Percentiles rank a stretch among this genome's conserved stretches.
Conservation (phyloP, 805 yeast genomes). For the Pichia nakasei region DNA sequence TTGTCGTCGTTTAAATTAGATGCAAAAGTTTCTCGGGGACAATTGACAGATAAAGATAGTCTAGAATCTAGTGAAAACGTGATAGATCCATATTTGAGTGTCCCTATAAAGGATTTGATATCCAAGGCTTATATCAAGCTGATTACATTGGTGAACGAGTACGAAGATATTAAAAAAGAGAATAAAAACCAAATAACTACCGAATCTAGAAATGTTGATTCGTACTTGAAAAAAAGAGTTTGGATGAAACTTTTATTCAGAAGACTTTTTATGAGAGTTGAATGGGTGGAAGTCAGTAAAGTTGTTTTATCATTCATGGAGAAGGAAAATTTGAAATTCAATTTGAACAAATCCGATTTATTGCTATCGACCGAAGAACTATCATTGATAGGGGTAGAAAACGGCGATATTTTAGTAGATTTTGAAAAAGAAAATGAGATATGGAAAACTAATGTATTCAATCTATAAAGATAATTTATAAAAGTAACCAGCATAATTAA, state of each 20-base stretch:
- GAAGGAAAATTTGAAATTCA: no score
- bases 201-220: background rate
- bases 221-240: background rate
- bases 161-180: background rate
- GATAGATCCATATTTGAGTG: no score
- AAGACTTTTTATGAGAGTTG: background rate
- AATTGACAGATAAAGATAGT: no score
- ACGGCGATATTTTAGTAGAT: background rate
- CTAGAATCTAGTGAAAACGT: no score
- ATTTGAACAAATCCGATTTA: background rate
- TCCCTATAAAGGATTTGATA: no score
- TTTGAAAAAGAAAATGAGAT: background rate
- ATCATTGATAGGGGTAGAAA: no score
- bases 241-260: constrained; percentile 1
- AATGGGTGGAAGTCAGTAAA: background rate
- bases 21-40: no score
- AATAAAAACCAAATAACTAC: background rate
- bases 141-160: no score
- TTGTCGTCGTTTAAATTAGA: background rate
- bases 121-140: no score
- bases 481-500: no score
- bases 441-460: no score
- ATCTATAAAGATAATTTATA: no score
- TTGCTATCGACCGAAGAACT: background rate
- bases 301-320: background rate